Percentiles rank a stretch among this genome's conserved stretches.
phyloP scores from a whole-genome alignment of 305 asterid genomes.

The Euphrasia arctica region DNA sequence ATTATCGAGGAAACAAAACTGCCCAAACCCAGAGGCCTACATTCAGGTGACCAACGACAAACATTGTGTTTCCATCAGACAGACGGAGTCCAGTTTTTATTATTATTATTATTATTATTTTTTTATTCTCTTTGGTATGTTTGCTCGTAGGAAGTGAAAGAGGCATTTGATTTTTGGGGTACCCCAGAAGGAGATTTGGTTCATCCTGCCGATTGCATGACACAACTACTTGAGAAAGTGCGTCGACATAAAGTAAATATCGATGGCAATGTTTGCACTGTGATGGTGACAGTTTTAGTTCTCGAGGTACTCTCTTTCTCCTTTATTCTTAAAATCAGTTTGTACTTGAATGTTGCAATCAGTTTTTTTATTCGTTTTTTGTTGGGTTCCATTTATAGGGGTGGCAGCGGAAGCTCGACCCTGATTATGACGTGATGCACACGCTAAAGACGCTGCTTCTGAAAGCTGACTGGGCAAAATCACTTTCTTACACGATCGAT shows the following conservation, averaged over 20 bases:
- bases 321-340: constrained; percentile 8
- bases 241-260: constrained; percentile 84
- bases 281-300: constrained; percentile 88
- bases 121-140: constrained; percentile 3
- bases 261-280: constrained; percentile 98
- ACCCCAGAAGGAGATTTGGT: constrained; percentile 91
- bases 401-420: constrained; percentile 98
- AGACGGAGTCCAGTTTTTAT: neutral
- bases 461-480: constrained; percentile 87
- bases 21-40: constrained; percentile 85
- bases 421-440: constrained; percentile 78
- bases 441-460: constrained; percentile 79
- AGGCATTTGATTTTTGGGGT: constrained; percentile 97
- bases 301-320: constrained; percentile 64
- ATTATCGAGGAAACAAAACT: constrained; percentile 80
- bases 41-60: constrained; percentile 44
- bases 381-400: constrained; percentile 46
- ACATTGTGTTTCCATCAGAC: no score
- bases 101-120: constrained; percentile 1
- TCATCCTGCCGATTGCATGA: constrained; percentile 98
- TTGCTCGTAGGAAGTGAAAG: constrained; percentile 67
- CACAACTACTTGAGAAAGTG: constrained; percentile 80
- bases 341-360: neutral
- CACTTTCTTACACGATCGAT: constrained; percentile 87
- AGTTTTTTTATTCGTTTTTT: neutral